Evolutionary conservation across 1,139 yeast genomes (phyloP), one percentile per base, ranked within the genome.

Genomic region (Zygosaccharomyces pseudobailii): DNA sequence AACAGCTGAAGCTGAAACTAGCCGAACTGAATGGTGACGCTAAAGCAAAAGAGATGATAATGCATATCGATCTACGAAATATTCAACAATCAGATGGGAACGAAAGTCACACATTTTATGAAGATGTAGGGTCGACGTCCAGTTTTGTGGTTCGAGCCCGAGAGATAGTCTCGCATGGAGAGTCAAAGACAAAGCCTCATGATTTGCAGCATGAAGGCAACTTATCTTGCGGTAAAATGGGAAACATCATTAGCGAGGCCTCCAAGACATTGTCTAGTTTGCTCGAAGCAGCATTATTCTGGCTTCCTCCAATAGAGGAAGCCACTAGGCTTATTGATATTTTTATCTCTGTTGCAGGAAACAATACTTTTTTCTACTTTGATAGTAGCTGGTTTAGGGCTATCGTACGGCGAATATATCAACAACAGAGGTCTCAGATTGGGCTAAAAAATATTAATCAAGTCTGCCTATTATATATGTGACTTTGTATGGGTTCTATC

Each of bases 41-140:
- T 3, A 45, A 33, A 27, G 45, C 47, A 13, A 41, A 40, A 25
- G 45, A 45, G 23, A 32, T 45, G 47, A 41, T 45, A 23, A 45
- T 25, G 45, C 41, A 45, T 8, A 45, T 45, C 23, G 41, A 45
- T 34, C 36, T 45, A 9, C 45, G 45, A 7, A 41, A 41, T 23
- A 39, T 45, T 24, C 47, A 45, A 35, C 47, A 41, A 25, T 25
- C 28, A 34, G 47, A 40, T 23, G 34, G 40, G 22, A 41, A 17
- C 41, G 40, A 45, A 9, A 40, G 28, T 27, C 47, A 44, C 36
- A 45, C 47, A 23, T 41, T 45, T 34, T 45, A 45, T 41, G 45
- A 45, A 36, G 47, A 45, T 40, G 41, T 41, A n/a, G 47, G 47
- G 9, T 45, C 47, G 22, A 45, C 47, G 17, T 40, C 47, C 21